Conservation (phyloP, 352 stramenopile genomes). For the Pythium insidiosum region DNA sequence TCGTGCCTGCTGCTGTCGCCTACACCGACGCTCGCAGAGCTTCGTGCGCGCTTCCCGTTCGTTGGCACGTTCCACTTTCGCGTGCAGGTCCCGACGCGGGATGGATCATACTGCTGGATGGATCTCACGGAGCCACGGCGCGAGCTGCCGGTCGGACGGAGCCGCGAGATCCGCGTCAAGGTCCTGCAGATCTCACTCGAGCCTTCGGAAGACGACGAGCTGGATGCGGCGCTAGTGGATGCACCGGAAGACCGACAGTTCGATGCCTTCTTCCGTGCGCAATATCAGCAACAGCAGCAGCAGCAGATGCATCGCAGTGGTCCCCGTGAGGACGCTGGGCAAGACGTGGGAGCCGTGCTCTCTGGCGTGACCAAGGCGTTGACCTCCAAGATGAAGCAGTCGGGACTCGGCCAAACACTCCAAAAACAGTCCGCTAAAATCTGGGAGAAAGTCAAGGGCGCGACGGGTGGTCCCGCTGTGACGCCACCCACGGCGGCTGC, state of each 20-base stretch:
- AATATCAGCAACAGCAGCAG: constrained; percentile 15
- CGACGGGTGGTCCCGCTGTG: constrained; percentile 14
- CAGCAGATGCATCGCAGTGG: not conserved
- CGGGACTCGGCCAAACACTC: constrained; percentile 47
- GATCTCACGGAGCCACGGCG: constrained; percentile 50
- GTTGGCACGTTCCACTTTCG: constrained; percentile 73
- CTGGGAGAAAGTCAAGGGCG: constrained; percentile 61
- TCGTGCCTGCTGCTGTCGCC: constrained; percentile 63
- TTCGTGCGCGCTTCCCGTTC: constrained; percentile 73
- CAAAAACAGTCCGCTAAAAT: constrained; percentile 72
- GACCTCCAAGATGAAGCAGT: constrained; percentile 78
- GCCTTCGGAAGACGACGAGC: not conserved
- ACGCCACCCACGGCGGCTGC: constrained; percentile 46
- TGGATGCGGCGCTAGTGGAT: constrained; percentile 31
- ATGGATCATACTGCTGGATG: constrained; percentile 60
- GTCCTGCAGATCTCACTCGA: constrained; percentile 56
- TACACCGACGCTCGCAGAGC: constrained; percentile 45
- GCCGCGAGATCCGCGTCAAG: constrained; percentile 54
- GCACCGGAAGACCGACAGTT: constrained; percentile 61
- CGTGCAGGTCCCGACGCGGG: constrained; percentile 26
- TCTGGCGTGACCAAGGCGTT: constrained; percentile 75
- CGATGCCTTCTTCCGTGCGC: constrained; percentile 51
- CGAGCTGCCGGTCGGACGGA: constrained; percentile 28
- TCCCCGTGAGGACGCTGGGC: constrained; percentile 1
- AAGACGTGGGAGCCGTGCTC: constrained; percentile 55